These are phyloP conservation scores for Suillus brevipes DNA, from an alignment of 768 basidiomycete genomes.

Conservation along the genomic window DNA sequence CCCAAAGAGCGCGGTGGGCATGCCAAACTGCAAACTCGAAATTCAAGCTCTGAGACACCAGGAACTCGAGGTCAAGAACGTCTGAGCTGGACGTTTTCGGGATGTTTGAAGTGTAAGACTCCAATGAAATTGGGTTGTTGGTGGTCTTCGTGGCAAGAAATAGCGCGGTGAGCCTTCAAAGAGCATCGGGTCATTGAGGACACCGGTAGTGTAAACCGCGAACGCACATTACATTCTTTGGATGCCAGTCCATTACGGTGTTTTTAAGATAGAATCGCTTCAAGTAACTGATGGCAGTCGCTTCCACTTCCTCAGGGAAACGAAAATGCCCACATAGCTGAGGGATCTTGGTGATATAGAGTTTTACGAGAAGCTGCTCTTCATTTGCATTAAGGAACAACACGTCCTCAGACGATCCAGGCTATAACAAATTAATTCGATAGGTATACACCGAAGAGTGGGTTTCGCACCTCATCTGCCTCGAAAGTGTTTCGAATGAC, in stretches of 20 bases:
- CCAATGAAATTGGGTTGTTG: constrained; percentile 89
- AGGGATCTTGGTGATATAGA: constrained; percentile 85
- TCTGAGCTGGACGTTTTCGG: constrained; percentile 79
- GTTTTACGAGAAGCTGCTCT: constrained; percentile 84
- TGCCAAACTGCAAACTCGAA: constrained; percentile 97
- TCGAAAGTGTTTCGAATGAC: constrained; percentile 80
- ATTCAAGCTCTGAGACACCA: constrained; percentile 89
- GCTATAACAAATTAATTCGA: constrained; percentile 41
- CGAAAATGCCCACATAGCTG: constrained; percentile 83
- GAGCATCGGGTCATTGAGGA: not conserved
- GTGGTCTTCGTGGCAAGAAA: constrained; percentile 97
- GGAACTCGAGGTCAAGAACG: constrained; percentile 92
- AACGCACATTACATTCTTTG: constrained; percentile 93
- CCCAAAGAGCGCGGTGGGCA: constrained; percentile 85
- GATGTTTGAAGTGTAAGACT: constrained; percentile 80
- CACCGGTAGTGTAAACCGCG: not conserved
- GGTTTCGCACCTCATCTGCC: constrained; percentile 62
- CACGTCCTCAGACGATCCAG: constrained; percentile 69
- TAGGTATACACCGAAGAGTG: not conserved
- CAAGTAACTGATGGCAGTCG: constrained; percentile 87
- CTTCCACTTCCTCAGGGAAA: constrained; percentile 90
- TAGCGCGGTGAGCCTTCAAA: constrained; percentile 83
- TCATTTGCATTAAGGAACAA: constrained; percentile 80
- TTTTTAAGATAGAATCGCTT: constrained; percentile 98
- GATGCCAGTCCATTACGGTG: constrained; percentile 99